These are phyloP conservation scores for Ilex asprella DNA, from an alignment of 257 asterid genomes.

Conservation along the genomic window DNA sequence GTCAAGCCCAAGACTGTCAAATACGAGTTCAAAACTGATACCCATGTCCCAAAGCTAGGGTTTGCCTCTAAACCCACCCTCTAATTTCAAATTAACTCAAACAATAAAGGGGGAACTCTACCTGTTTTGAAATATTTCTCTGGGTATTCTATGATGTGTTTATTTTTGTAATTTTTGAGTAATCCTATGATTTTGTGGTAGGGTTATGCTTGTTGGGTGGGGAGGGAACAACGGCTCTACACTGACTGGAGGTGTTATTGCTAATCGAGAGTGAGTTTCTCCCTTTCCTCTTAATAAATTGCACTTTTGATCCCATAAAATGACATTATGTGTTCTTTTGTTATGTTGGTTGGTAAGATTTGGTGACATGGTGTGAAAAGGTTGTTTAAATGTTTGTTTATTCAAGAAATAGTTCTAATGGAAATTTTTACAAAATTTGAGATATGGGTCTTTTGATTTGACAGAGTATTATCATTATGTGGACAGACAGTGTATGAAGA, in stretches of 20 bases:
- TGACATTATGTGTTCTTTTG: not conserved
- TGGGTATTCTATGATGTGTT: not conserved
- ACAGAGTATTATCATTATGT: too few relatives aligned
- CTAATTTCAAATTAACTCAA: not conserved
- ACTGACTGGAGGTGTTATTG: constrained; percentile 87
- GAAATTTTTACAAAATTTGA: too few relatives aligned
- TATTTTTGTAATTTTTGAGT: too few relatives aligned
- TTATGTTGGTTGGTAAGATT: not conserved
- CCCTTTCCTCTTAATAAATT: not conserved
- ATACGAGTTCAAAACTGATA: constrained; percentile 79
- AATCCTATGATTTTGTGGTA: constrained; percentile 8
- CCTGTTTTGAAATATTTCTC: not conserved
- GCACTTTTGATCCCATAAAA: not conserved
- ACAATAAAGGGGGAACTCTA: too few relatives aligned
- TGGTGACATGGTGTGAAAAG: not conserved
- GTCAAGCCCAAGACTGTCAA: constrained; percentile 84
- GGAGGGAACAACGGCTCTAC: constrained; percentile 99
- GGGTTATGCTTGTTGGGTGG: constrained; percentile 99
- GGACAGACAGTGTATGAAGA: too few relatives aligned
- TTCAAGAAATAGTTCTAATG: not conserved
- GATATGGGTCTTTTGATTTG: not conserved
- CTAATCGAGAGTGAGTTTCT: constrained; percentile 77
- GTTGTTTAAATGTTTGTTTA: too few relatives aligned
- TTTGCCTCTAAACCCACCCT: constrained; percentile 11
- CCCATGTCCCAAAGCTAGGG: constrained; percentile 89